phyloP scores from a whole-genome alignment of 208 protist genomes.

The Trypanosoma platydactyli region DNA sequence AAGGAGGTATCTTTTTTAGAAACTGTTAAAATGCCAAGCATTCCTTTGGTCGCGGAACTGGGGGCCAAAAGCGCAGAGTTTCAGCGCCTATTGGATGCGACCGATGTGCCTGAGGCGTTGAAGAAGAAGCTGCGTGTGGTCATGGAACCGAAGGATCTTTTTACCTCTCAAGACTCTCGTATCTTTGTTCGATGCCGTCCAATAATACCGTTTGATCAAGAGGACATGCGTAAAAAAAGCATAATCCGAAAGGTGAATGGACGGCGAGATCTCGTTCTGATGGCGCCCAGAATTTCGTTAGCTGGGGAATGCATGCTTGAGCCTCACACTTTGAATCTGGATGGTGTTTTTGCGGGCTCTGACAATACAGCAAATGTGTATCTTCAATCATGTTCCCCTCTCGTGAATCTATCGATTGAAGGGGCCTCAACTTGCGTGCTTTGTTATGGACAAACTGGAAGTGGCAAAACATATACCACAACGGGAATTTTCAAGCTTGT shows the following conservation, averaged over 20 bases:
- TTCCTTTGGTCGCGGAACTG: conserved; percentile 84
- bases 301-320: conserved; percentile 79
- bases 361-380: conserved; percentile 77
- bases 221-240: conserved; percentile 62
- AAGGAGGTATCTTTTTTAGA: conserved; percentile 4
- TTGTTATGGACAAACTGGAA: conserved; percentile 92
- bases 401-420: conserved; percentile 76
- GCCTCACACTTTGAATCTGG: conserved; percentile 65
- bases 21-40: conserved; percentile 69
- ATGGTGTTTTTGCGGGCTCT: conserved; percentile 71
- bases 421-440: conserved; percentile 84
- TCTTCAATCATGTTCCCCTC: conserved; percentile 72
- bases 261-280: conserved; percentile 74
- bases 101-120: conserved; percentile 50
- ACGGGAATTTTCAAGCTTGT: conserved; percentile 73
- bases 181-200: conserved; percentile 86
- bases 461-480: no score
- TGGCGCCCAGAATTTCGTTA: conserved; percentile 85
- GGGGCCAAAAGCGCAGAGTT: conserved; percentile 80
- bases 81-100: conserved; percentile 71
- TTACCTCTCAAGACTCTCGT: conserved; percentile 75
- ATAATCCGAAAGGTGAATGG: conserved; percentile 81
- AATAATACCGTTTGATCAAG: conserved; percentile 79
- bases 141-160: conserved; percentile 79
- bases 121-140: conserved; percentile 57